Base-by-base conservation (phyloP, 306 rosid species). In the Cicer chorassanicum region DNA sequence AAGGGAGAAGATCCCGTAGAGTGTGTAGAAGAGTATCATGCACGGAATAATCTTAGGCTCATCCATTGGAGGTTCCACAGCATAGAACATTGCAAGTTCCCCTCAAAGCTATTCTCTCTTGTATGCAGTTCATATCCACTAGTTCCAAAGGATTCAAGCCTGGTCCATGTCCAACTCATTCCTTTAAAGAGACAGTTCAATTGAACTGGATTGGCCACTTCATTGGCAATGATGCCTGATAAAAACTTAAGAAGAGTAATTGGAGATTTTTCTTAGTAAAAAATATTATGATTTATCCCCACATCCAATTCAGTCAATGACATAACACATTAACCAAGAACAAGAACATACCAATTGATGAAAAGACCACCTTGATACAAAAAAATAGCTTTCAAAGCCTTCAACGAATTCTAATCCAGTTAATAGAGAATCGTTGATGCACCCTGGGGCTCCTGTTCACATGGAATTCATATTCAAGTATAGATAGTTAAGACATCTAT, bases 371-470 rank as follows among this genome's bases (percentile, higher is more conserved):
- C 97, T 87, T 82, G 92, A 86, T 71, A 93, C 94, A 73, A 89
- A 93, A 87, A 93, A 85, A 60, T 77, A 76, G 86, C 94, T 88
- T 82, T 87, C 84, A 69, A 89, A 81, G 63, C 98, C 98, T 69
- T 93, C 93, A 65, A 91, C 96, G 86, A 89, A 93, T 82, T 89
- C 87, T 70, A 94, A 77, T 75, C 98, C 98, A 82, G 97, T 94
- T 81, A 94, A 82, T 73, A 94, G 87, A 80, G 91, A 81, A 85
- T 91, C 96, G 65, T 88, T 91, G 82, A 94, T 67, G 89, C 92
- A 88, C 65, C 97, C 97, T 21, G 98, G 97, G 49, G 98, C 98
- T 57, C 98, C 98, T 94, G 96, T 82, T 80, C 82, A 78, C 65
- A 48, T 46, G 76, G 36, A 81, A 81, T 72, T 80, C 41, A 81